These are phyloP conservation scores for Alternaria gansuensis DNA, from an alignment of 2,329 filamentous ascomycete species.

Conservation along the genomic window DNA sequence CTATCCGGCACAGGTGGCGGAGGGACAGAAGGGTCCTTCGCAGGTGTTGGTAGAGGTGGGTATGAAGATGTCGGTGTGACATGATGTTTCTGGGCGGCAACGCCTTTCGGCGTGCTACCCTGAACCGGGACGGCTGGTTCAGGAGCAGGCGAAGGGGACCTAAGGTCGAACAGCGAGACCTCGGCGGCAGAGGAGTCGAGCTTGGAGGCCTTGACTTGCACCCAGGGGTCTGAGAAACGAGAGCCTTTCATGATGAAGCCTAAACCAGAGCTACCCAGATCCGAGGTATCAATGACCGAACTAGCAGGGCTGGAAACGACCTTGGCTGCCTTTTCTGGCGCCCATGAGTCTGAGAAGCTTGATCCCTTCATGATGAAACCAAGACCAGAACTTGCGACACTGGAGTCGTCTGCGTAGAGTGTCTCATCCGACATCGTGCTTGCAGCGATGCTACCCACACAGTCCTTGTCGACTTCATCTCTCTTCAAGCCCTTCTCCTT, in stretches of 20 bases:
- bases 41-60: slow-evolving; percentile 44
- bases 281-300: slow-evolving; percentile 14
- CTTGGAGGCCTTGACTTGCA: slow-evolving; percentile 18
- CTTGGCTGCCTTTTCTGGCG: slow-evolving; percentile 2
- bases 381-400: slow-evolving; percentile 27
- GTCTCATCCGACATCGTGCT: slow-evolving; percentile 26
- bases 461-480: slow-evolving; percentile 19
- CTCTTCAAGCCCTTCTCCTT: slow-evolving; percentile 57
- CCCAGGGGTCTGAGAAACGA: slow-evolving; percentile 26
- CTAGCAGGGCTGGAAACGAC: slow-evolving; percentile 9
- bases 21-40: slow-evolving; percentile 28
- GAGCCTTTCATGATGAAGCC: slow-evolving; percentile 44
- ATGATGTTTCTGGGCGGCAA: slow-evolving; percentile 40
- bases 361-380: slow-evolving; percentile 43
- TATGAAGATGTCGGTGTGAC: slow-evolving; percentile 60
- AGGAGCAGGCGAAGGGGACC: slow-evolving; percentile 21
- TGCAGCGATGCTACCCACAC: slow-evolving; percentile 22
- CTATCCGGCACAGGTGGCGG: slow-evolving; percentile 52
- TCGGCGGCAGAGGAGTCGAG: slow-evolving; percentile 16
- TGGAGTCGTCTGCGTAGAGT: slow-evolving; percentile 22
- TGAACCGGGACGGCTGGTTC: slow-evolving; percentile 17
- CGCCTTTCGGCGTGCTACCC: slow-evolving; percentile 22
- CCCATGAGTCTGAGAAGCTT: slow-evolving; percentile 25
- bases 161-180: slow-evolving; percentile 41
- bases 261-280: slow-evolving; percentile 24